A percentile compares a stretch with the other conserved stretches of the same genome.
Evolutionary conservation across 1,139 yeast genomes (phyloP).

Genomic region (Suhomyces chickasaworum): DNA sequence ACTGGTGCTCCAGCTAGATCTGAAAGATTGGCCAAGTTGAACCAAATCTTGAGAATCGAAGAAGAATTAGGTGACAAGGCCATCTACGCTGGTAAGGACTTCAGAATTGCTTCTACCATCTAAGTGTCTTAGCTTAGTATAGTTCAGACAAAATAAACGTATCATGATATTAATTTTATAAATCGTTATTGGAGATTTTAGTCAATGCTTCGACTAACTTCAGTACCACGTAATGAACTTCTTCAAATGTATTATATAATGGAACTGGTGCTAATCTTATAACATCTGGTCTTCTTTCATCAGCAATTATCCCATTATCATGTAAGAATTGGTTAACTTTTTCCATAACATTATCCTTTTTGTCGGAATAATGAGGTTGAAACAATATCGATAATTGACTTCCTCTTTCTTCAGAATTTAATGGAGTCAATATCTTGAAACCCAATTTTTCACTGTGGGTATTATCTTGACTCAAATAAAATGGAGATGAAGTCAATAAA

Average conservation of each 20-base stretch:
- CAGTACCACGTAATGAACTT: conserved; percentile 39
- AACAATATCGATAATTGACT: conserved; percentile 78
- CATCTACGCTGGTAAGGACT: conserved; percentile 86
- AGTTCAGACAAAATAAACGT: conserved; percentile 7
- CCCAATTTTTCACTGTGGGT: conserved; percentile 33
- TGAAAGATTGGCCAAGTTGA: conserved; percentile 96
- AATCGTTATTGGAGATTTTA: conserved; percentile 4
- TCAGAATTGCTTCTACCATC: conserved; percentile 51
- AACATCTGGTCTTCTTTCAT: conserved; percentile 88
- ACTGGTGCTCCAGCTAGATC: conserved; percentile 99
- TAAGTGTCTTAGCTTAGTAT: conserved; percentile 12
- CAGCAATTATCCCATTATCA: conserved; percentile 70
- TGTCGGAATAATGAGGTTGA: conserved; percentile 49
- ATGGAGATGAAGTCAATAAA: conserved; percentile 45
- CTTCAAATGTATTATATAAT: conserved; percentile 74
- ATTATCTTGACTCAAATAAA: conserved; percentile 39
- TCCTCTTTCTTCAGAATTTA: conserved; percentile 60
- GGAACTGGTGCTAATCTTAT: conserved; percentile 84
- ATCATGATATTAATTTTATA: conserved; percentile 5
- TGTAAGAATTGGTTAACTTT: conserved; percentile 52
- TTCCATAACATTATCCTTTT: conserved; percentile 58
- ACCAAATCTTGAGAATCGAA: conserved; percentile 96
- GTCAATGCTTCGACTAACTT: conserved; percentile 8
- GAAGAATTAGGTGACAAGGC: conserved; percentile 97
- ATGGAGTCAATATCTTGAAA: conserved; percentile 77